phyloP scores from a whole-genome alignment of 2,329 filamentous ascomycete genomes.

The Penicillium sp. region DNA sequence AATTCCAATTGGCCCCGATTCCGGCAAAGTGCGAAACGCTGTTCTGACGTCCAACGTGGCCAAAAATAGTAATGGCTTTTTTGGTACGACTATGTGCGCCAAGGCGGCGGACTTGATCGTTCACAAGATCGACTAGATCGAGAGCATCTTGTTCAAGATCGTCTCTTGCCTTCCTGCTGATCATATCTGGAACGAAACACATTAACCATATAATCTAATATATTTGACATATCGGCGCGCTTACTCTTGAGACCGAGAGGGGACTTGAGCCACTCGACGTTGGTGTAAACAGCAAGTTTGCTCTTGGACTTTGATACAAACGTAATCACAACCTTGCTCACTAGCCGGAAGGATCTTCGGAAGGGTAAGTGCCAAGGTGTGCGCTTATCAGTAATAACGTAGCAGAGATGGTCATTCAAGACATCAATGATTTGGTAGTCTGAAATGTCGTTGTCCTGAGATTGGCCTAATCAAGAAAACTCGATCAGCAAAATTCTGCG shows the following conservation, averaged over 20 bases:
- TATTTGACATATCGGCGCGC: constrained; percentile 13
- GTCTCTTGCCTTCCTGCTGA: constrained; percentile 70
- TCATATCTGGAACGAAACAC: constrained; percentile 45
- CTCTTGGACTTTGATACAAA: constrained; percentile 90
- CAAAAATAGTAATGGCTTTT: constrained; percentile 54
- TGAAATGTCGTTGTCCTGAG: constrained; percentile 65
- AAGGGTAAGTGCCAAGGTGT: constrained; percentile 84
- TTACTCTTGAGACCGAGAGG: constrained; percentile 55
- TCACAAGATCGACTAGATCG: constrained; percentile 55
- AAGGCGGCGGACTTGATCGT: constrained; percentile 53
- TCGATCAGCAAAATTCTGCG: neutral
- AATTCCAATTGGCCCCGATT: constrained; percentile 35
- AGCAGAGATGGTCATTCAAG: constrained; percentile 75
- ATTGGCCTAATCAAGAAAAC: constrained; percentile 39
- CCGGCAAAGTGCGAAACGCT: constrained; percentile 44
- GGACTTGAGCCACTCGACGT: constrained; percentile 80
- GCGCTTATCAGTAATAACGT: constrained; percentile 67
- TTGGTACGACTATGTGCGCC: constrained; percentile 53
- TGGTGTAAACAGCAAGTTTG: constrained; percentile 85
- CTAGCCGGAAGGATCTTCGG: constrained; percentile 74
- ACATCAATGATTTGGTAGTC: constrained; percentile 89
- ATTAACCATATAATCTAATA: constrained; percentile 3
- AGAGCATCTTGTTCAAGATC: constrained; percentile 61
- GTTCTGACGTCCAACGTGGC: constrained; percentile 51
- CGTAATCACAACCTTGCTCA: constrained; percentile 92